Evolutionary conservation across 2,329 filamentous ascomycete species (phyloP), one percentile per base, ranked within the genome.

Genomic region (Fusarium metavorans): DNA sequence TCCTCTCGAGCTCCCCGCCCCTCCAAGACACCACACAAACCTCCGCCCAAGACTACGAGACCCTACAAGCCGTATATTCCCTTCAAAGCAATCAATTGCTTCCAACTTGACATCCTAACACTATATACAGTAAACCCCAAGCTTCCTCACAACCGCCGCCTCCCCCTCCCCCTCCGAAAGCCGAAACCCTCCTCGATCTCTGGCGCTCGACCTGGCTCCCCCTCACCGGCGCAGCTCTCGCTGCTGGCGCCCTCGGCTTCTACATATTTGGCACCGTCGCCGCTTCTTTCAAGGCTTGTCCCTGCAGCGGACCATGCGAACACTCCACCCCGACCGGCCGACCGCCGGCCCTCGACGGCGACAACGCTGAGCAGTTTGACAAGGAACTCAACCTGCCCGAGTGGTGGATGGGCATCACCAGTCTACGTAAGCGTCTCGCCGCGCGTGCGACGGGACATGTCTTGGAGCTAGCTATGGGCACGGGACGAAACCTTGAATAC

Each of bases 381-480:
- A 82, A 84, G 66, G 86, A 87, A 69, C 88, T 92, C 41, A 85
- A 91, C 78, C 82, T 85, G 75, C 87, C 88, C 5, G 91, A 92
- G 80, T 85, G 83, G 80, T 83, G 88, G 74, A 88, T 88, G 84
- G 90, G 91, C 57, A 86, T 92, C 73, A 86, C 83, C 7, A 81
- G 80, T 20, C 81, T 91, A 61, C 86, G 91, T 13, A 82, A 83
- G 60, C 81, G 83, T 25, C 82, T 92, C 30, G 87, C 87, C 2
- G 77, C 80, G 14, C 80, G 82, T 35, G 90, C 88, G 7, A 79
- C 79, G 0, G 91, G 91, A 2, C 84, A 91, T 79, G 90, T 92
- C 14, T 85, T 92, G 35, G 91, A 92, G 80, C 85, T 92, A 14
- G 90, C 90, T 20, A 86, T 92, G 66, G 91, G 91, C 20, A 91